Conservation (phyloP, 169 alveolate species). For the Cryptosporidium sp. region DNA sequence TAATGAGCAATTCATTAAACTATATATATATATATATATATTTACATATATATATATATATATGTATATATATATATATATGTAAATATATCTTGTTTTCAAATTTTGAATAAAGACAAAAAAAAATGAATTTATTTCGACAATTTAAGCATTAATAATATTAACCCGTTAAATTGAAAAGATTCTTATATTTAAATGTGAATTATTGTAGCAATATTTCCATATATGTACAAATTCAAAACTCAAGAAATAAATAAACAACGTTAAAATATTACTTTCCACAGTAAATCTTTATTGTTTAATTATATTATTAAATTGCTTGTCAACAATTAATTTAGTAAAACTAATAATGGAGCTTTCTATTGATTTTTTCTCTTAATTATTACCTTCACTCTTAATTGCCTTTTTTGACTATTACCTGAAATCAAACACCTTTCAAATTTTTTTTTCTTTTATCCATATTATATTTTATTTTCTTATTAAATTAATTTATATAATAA, state of each 20-base stretch:
- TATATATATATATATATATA: not conserved
- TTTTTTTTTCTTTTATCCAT: not conserved
- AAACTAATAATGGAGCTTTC: too few relatives aligned
- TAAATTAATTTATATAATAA: not conserved
- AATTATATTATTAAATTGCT: too few relatives aligned
- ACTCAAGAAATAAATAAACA: too few relatives aligned
- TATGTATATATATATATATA: not conserved
- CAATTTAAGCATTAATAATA: not conserved
- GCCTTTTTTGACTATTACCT: conserved; percentile 37
- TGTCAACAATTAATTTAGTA: too few relatives aligned
- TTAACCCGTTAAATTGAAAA: not conserved
- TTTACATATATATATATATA: not conserved
- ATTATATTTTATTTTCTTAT: not conserved
- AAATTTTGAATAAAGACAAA: too few relatives aligned
- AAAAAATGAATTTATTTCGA: not conserved
- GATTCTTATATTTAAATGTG: not conserved
- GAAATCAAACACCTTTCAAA: conserved; percentile 11
- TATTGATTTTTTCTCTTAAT: not conserved
- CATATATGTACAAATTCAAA: not conserved
- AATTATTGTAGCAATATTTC: not conserved
- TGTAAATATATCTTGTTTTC: too few relatives aligned
- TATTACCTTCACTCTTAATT: not conserved
- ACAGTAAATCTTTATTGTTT: too few relatives aligned
- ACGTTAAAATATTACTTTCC: too few relatives aligned
- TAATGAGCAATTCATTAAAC: too few relatives aligned